Evolutionary conservation across 2,329 filamentous ascomycete species (phyloP).

Genomic region (Penicillium aurantiogriseum): DNA sequence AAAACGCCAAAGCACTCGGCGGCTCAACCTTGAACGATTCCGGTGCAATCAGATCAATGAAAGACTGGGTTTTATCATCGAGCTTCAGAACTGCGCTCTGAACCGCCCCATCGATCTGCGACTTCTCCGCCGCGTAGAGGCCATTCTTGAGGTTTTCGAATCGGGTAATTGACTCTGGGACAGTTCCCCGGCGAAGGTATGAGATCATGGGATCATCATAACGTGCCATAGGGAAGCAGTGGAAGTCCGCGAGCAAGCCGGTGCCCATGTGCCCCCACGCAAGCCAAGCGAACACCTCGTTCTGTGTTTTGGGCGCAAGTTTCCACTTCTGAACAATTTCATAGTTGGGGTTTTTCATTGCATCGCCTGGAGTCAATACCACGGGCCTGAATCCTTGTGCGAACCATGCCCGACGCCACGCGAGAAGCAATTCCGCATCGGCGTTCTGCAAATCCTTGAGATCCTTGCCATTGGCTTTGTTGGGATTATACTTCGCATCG

Average conservation of each 20-base stretch:
- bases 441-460: slow-evolving; percentile 62
- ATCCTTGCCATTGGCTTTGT: slow-evolving; percentile 53
- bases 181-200: slow-evolving; percentile 73
- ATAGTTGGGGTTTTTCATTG: slow-evolving; percentile 78
- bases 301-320: slow-evolving; percentile 61
- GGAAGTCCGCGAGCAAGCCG: slow-evolving; percentile 74
- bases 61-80: slow-evolving; percentile 57
- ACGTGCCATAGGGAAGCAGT: slow-evolving; percentile 79
- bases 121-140: slow-evolving; percentile 69
- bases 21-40: slow-evolving; percentile 66
- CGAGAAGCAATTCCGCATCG: slow-evolving; percentile 74
- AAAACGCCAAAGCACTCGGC: slow-evolving; percentile 72
- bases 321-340: slow-evolving; percentile 61
- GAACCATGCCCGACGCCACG: slow-evolving; percentile 95
- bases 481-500: slow-evolving; percentile 56
- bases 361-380: slow-evolving; percentile 75
- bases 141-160: slow-evolving; percentile 71
- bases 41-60: slow-evolving; percentile 61
- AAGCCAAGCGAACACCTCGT: slow-evolving; percentile 78
- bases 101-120: slow-evolving; percentile 62
- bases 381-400: slow-evolving; percentile 85
- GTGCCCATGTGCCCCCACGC: slow-evolving; percentile 91
- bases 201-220: slow-evolving; percentile 69
- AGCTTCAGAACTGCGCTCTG: slow-evolving; percentile 58
- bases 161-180: slow-evolving; percentile 65